A percentile compares a stretch with the other conserved stretches of the same genome.
Conservation (phyloP, 495 filamentous ascomycete species). For the Hypoxylon trugodes region DNA sequence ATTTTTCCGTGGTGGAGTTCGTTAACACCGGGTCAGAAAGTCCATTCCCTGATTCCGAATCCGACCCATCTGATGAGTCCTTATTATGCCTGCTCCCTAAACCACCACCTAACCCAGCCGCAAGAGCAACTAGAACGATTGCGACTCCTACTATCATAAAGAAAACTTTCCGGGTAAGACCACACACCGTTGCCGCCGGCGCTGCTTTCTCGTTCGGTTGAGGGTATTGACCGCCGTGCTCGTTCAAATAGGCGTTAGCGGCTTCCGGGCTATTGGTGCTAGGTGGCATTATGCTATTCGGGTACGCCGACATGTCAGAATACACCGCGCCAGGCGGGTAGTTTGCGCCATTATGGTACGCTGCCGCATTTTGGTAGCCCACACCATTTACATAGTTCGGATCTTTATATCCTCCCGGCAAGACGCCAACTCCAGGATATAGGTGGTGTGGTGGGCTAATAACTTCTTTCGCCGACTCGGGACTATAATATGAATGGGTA, state of each 20-base stretch:
- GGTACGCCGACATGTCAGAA: conserved; percentile 16
- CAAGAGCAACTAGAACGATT: conserved; percentile 15
- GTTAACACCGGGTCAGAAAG: conserved; percentile 3
- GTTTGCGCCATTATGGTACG: conserved; percentile 6
- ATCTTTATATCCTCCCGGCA: conserved; percentile 23
- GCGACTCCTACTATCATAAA: conserved; percentile 31
- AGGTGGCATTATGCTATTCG: conserved; percentile 24
- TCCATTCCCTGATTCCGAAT: background rate
- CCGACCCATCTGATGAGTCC: conserved; percentile 1
- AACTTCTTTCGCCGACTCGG: conserved; percentile 37
- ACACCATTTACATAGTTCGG: conserved; percentile 9
- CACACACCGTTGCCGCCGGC: conserved; percentile 25
- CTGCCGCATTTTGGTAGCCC: conserved; percentile 13
- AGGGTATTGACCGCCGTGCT: conserved; percentile 3
- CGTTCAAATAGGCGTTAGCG: conserved; percentile 7
- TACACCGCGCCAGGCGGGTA: conserved; percentile 15
- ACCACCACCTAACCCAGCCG: conserved; percentile 25
- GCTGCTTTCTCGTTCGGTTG: conserved; percentile 12
- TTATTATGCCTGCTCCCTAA: conserved; percentile 9
- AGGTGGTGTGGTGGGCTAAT: conserved; percentile 9
- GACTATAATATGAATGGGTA: conserved; percentile 25
- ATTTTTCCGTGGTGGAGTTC: conserved; percentile 16
- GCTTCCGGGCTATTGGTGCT: conserved; percentile 16
- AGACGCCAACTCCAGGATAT: conserved; percentile 11
- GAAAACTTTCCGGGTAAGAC: conserved; percentile 23